Evolutionary conservation across 352 stramenopile genomes (phyloP).

Genomic region (Bremia lactucae): DNA sequence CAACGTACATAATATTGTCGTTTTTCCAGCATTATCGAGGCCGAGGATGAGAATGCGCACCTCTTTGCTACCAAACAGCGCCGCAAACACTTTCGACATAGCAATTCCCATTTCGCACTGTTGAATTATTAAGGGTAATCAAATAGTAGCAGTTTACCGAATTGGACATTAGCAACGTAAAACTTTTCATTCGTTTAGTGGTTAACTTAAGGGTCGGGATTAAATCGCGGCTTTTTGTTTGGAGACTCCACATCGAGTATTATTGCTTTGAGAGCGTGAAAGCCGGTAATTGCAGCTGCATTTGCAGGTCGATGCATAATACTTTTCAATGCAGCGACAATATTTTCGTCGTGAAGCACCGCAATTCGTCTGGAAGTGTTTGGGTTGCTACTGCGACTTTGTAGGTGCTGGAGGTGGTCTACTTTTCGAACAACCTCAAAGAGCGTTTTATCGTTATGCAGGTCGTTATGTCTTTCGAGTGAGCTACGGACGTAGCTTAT

Average conservation of each 20-base stretch:
- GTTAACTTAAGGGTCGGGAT: conserved; percentile 15
- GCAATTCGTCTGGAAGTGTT: conserved; percentile 7
- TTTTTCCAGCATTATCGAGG: conserved; percentile 99
- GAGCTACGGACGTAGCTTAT: conserved; percentile 44
- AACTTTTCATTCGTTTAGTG: no score
- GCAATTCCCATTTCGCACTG: conserved; percentile 99
- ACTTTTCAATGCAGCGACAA: conserved; percentile 28
- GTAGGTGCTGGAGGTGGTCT: conserved; percentile 42
- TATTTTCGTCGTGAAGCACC: conserved; percentile 37
- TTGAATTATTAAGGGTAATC: no score
- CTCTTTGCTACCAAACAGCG: conserved; percentile 98
- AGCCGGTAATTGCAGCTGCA: conserved; percentile 8
- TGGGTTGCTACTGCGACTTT: conserved; percentile 5
- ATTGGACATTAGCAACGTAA: no score
- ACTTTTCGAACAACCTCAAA: conserved; percentile 51
- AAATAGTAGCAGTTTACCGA: no score
- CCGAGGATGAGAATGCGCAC: conserved; percentile 99
- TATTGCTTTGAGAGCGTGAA: conserved; percentile 18
- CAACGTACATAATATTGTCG: conserved; percentile 97
- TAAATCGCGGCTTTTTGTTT: conserved; percentile 46
- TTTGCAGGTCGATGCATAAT: conserved; percentile 18
- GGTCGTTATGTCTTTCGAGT: conserved; percentile 23
- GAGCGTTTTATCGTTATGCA: conserved; percentile 28
- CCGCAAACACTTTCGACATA: conserved; percentile 95
- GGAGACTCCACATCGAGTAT: conserved; percentile 27